Percentiles rank a stretch among this genome's conserved stretches.
These are phyloP conservation scores for Leishmania martiniquensis DNA, from an alignment of 208 protist species.

Conservation along the genomic window DNA sequence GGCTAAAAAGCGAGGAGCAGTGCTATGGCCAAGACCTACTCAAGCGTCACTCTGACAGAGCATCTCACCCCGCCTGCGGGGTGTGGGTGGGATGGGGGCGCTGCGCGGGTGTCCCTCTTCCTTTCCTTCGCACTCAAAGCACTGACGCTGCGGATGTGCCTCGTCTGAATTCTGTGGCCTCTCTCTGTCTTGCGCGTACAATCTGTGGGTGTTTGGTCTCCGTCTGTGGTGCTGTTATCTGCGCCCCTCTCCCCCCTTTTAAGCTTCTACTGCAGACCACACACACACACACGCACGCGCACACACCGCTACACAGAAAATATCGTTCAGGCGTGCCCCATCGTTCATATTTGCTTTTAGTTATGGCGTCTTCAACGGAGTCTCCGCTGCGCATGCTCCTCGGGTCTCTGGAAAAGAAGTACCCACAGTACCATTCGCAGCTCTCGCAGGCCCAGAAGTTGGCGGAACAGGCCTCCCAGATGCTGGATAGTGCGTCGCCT, in stretches of 20 bases:
- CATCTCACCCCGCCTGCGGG: neutral
- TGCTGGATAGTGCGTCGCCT: conserved; percentile 31
- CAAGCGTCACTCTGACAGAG: neutral
- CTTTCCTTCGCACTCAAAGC: no score
- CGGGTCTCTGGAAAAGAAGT: conserved; percentile 43
- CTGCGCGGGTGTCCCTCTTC: neutral
- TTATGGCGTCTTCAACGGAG: conserved; percentile 6
- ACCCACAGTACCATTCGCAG: conserved; percentile 40
- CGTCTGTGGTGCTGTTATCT: neutral
- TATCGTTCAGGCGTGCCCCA: no score
- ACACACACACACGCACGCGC: neutral
- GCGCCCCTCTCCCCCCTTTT: neutral
- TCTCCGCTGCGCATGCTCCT: conserved; percentile 45
- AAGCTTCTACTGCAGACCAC: neutral
- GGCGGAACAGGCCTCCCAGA: conserved; percentile 16
- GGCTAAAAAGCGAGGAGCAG: neutral
- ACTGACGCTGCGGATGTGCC: neutral
- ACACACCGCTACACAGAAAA: no score
- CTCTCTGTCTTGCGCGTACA: neutral
- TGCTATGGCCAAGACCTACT: neutral
- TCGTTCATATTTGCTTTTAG: neutral
- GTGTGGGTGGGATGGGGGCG: neutral
- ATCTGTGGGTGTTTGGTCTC: neutral
- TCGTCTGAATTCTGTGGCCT: neutral
- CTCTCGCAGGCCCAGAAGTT: conserved; percentile 32